Base-by-base conservation (phyloP, 75 land plant genomes). In the Selaginella tamariscina region DNA sequence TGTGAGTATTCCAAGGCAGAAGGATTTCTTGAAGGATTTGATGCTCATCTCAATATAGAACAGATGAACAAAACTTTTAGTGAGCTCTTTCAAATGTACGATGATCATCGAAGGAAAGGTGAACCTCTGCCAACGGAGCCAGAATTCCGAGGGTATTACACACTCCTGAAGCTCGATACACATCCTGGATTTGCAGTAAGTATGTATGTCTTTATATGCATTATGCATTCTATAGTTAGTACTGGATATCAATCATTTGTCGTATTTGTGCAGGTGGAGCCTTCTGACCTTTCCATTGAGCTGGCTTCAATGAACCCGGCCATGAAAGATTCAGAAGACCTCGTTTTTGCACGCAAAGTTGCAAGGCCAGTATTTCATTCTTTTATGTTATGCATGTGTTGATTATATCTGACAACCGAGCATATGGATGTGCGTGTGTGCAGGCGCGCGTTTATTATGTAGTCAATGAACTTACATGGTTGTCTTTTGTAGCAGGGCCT, bases 51-150 rank as follows among this genome's bases (percentile, higher is more conserved):
- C 13, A 94, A 90, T 44, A 94, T 94, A 66, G 98, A 94, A 70
- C 98, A 94, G 68, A 94, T 94, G 98, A 94, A 94, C 70, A 94
- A 90, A 72, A 77, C 98, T 55, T 94, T 95, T 32, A 95, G 89
- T 24, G 98, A 94, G 33, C 76, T 94, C 57, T 90, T 94, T 73
- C 91, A 94, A 72, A 79, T 94, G 85, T 94, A 94, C 67, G 96
- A 94, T 73, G 98, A 94, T 73, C 87, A 87, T 68, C 86, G 96
- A 54, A 89, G 83, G 76, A 72, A 65, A 65, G 98, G 98, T 32
- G 55, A 68, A 15, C 60, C 49, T 66, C 56, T 92, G 23, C 68
- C 83, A n/a, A 79, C 85, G 49, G 98, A 94, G 73, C 82, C 78
- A 27, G 98, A 94, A 64, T 90, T 94, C 56, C 75, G 98, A 32